Evolutionary conservation across 768 basidiomycete species (phyloP), one percentile per base, ranked within the genome.

Genomic region (Suillus occidentalis): DNA sequence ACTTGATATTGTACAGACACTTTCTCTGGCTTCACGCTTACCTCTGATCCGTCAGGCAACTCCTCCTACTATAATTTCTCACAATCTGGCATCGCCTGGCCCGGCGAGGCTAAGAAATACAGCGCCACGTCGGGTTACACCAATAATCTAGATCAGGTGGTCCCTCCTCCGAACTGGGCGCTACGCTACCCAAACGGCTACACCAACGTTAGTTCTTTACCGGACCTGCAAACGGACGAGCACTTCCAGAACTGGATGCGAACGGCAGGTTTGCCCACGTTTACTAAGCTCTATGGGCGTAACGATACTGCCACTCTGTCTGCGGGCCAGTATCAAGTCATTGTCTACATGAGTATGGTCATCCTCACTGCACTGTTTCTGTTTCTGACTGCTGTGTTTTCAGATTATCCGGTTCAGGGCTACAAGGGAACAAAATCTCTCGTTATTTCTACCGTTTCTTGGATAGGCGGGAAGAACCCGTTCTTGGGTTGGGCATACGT

Each of bases 171-270:
- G 6, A 98, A 97, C 77, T 99, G 97, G 97, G 75, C 69, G 1
- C 72, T 75, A 39, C 84, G 83, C 62, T 98, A 82, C 79, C 94
- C 94, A 1, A 75, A 31, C 31, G 31, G 90, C 66, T 98, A 97
- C 78, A 87, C 87, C 4, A 73, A 78, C 1, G 76, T 77, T 6
- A 86, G 82, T 66, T 85, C 85, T 18, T 88, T 89, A 22, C 96
- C 95, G 2, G 80, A 97, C 72, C 80, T 99, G 42, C 79, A 81
- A 61, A 68, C 70, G 2, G 89, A 99, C 72, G 92, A 98, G 76
- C 95, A 92, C 71, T 99, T 99, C 82, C 97, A 99, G 78, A 96
- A 97, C 74, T 99, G 97, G 97, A 99, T 99, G 97, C 87, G 97
- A 65, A 97, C 96, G 2, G 94, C 97, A 1, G 97, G 97, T 14